phyloP scores from a whole-genome alignment of 2,329 filamentous ascomycete genomes.

The Tolypocladium album region DNA sequence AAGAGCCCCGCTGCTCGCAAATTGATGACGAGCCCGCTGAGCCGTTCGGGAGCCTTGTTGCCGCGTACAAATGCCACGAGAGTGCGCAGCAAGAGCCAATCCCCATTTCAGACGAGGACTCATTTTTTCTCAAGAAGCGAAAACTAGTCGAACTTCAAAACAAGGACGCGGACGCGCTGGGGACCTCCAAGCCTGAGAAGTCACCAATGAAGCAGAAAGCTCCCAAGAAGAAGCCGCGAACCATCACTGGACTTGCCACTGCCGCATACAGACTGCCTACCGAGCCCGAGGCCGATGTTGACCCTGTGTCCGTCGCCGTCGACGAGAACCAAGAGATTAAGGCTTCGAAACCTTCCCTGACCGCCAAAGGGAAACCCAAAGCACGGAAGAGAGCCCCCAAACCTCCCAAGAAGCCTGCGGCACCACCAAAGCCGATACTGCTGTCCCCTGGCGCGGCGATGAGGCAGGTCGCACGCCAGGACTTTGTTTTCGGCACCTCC shows the following conservation, averaged over 20 bases:
- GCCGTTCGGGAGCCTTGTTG: slow-evolving; percentile 33
- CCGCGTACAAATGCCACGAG: slow-evolving; percentile 27
- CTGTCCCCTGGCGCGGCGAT: slow-evolving; percentile 60
- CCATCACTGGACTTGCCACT: slow-evolving; percentile 69
- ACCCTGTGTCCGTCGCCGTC: slow-evolving; percentile 9
- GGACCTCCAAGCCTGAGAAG: slow-evolving; percentile 11
- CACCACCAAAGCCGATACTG: slow-evolving; percentile 37
- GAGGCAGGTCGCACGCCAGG: slow-evolving; percentile 54
- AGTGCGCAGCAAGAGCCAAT: slow-evolving; percentile 6
- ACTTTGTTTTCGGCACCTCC: slow-evolving; percentile 77
- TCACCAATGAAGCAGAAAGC: slow-evolving; percentile 37
- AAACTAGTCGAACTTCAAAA: slow-evolving; percentile 41
- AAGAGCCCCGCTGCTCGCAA: slow-evolving; percentile 5
- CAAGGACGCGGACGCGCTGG: slow-evolving; percentile 12
- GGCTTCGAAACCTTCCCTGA: slow-evolving; percentile 6
- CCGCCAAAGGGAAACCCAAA: slow-evolving; percentile 21
- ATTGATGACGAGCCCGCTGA: slow-evolving; percentile 8
- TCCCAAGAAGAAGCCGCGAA: slow-evolving; percentile 59
- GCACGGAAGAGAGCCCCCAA: slow-evolving; percentile 19
- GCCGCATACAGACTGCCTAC: slow-evolving; percentile 45
- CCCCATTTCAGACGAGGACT: slow-evolving; percentile 13
- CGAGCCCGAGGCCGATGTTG: slow-evolving; percentile 12
- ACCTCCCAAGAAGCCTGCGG: slow-evolving; percentile 27
- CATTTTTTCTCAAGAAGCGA: slow-evolving; percentile 37
- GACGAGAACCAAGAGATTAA: neutral